Evolutionary conservation across 768 basidiomycete species (phyloP), one percentile per base, ranked within the genome.

Genomic region (Tricholoma hemisulphureum): DNA sequence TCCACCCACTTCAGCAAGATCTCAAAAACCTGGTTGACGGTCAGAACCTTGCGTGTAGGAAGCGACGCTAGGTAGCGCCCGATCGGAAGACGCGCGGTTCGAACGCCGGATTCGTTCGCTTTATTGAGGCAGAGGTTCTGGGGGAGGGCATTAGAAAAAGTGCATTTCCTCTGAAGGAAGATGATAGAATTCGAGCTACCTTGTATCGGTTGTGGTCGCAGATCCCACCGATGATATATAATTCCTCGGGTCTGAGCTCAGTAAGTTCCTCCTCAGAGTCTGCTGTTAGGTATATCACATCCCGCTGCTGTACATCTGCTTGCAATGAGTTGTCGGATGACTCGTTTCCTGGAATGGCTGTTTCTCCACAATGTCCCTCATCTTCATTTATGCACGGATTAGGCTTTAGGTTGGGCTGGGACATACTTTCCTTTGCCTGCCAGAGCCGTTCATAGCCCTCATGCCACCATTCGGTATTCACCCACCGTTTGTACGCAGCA

Each of bases 161-260:
- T 39, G 35, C 18, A 49, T 1, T n/a, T 24, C 16, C 35, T 34
- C 24, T 43, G 39, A 43, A 53, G 5, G 18, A 8, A 49, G 4
- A 29, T 37, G 16, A 43, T 57, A 48, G 51, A 48, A 13, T 59
- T 59, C 26, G 43, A 48, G 45, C 39, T 26, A 81, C 96, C 84
- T 96, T 98, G 79, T 95, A 92, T 41, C 96, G 89, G 74, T 99
- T 99, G 68, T 90, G 91, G 71, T 99, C 97, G 58, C 88, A 89
- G 63, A 99, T 89, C 5, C 95, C 96, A 46, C 96, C 96, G 53
- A 99, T 95, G 64, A 99, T 86, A 69, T 98, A 98, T 7, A 87
- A 90, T 68, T 95, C 89, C 41, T 87, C 86, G 55, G 92, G 86
- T 55, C 80, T 85, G 55, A 99, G 82, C 65, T 91, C 88, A n/a